A percentile compares a stretch with the other conserved stretches of the same genome.
phyloP scores from a whole-genome alignment of 257 asterid species.

The Leonotis leonurus region DNA sequence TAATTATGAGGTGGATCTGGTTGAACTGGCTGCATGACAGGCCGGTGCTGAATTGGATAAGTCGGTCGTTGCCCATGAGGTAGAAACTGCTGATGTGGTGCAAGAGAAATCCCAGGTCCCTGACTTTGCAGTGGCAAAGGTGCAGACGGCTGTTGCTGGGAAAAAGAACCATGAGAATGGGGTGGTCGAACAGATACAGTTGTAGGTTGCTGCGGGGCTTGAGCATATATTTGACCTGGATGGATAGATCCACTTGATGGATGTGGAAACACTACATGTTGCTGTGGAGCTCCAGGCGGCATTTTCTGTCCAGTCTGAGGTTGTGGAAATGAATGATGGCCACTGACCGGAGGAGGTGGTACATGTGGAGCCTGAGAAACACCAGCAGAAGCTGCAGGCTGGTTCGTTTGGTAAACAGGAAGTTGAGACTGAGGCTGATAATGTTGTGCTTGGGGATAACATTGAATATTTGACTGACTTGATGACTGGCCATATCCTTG shows the following conservation, averaged over 20 bases:
- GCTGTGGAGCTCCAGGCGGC: constrained; percentile 44
- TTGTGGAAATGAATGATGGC: constrained; percentile 59
- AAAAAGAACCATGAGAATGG: constrained; percentile 35
- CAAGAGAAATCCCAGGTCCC: constrained; percentile 26
- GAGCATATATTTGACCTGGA: constrained; percentile 44
- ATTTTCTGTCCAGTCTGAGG: constrained; percentile 48
- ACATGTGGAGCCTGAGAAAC: constrained; percentile 41
- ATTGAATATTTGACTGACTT: constrained; percentile 32
- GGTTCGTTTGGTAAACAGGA: constrained; percentile 37
- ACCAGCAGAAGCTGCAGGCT: constrained; percentile 34
- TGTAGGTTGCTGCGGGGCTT: constrained; percentile 49
- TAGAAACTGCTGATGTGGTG: constrained; percentile 50
- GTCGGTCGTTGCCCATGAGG: constrained; percentile 43
- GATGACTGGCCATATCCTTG: constrained; percentile 28
- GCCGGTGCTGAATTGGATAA: constrained; percentile 45
- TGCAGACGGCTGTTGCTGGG: constrained; percentile 40
- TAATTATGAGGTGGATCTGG: constrained; percentile 47
- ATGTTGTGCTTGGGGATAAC: constrained; percentile 43
- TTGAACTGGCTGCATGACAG: constrained; percentile 42
- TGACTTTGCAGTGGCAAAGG: constrained; percentile 44
- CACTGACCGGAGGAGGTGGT: constrained; percentile 43
- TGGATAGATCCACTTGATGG: constrained; percentile 38
- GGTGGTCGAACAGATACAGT: constrained; percentile 40
- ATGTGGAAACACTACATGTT: constrained; percentile 33
- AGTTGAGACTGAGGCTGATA: constrained; percentile 34